phyloP scores from a whole-genome alignment of 2,329 filamentous ascomycete genomes.

The Uncinocarpus reesii region DNA sequence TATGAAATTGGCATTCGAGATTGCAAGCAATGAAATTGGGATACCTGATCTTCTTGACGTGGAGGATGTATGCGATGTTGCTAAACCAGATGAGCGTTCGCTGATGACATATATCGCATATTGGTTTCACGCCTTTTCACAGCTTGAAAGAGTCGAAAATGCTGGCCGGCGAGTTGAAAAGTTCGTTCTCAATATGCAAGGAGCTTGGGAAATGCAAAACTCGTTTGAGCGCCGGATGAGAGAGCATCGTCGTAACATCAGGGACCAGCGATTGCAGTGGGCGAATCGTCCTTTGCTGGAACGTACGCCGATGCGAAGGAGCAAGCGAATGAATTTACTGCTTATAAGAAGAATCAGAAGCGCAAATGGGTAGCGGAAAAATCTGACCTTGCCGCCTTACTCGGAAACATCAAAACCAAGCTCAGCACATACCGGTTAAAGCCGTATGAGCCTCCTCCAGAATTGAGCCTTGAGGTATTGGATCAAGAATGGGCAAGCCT shows the following conservation, averaged over 20 bases:
- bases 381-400: slow-evolving; percentile 79
- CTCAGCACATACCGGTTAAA: slow-evolving; percentile 85
- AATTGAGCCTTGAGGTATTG: slow-evolving; percentile 69
- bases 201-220: slow-evolving; percentile 98
- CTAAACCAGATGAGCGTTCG: slow-evolving; percentile 88
- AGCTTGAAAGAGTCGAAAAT: slow-evolving; percentile 98
- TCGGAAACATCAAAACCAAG: slow-evolving; percentile 99
- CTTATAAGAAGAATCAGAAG: slow-evolving; percentile 87
- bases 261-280: slow-evolving; percentile 65
- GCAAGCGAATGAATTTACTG: slow-evolving; percentile 68
- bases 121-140: slow-evolving; percentile 99
- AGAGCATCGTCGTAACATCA: slow-evolving; percentile 64
- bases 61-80: slow-evolving; percentile 93
- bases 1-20: slow-evolving; percentile 96
- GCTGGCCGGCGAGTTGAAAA: slow-evolving; percentile 93
- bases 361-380: slow-evolving; percentile 96
- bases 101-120: slow-evolving; percentile 99
- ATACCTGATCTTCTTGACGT: slow-evolving; percentile 94
- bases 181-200: slow-evolving; percentile 97
- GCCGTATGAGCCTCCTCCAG: slow-evolving; percentile 78
- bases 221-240: slow-evolving; percentile 87
- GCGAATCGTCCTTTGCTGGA: slow-evolving; percentile 71
- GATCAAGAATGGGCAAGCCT: slow-evolving; percentile 73
- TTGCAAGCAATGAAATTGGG: slow-evolving; percentile 89
- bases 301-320: slow-evolving; percentile 87